phyloP scores from a whole-genome alignment of 2,329 filamentous ascomycete species.

The Arthrobotrys megalospora region DNA sequence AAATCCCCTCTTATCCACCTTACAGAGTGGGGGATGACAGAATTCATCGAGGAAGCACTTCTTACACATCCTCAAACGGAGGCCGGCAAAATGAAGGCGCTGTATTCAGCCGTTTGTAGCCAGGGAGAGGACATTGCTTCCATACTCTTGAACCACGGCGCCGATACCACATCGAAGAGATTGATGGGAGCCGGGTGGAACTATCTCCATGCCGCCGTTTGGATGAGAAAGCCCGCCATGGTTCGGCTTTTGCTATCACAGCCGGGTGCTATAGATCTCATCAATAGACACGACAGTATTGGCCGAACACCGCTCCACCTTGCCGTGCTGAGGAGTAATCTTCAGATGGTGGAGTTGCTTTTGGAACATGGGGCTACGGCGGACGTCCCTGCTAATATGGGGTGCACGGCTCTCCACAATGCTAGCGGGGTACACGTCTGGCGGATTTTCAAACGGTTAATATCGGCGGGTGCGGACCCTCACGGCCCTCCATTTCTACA shows the following conservation, averaged over 20 bases:
- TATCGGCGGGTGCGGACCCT: constrained; percentile 27
- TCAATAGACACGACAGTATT: background rate
- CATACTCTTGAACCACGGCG: constrained; percentile 7
- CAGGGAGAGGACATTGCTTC: background rate
- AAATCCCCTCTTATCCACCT: constrained; percentile 5
- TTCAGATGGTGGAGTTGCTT: constrained; percentile 5
- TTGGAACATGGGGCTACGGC: constrained; percentile 2
- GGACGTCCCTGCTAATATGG: constrained; percentile 24
- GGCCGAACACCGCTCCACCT: constrained; percentile 32
- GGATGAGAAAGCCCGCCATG: background rate
- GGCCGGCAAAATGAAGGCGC: background rate
- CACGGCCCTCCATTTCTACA: constrained; percentile 20
- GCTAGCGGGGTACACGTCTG: background rate
- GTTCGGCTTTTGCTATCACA: background rate
- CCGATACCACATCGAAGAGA: background rate
- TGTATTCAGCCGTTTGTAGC: background rate
- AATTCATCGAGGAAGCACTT: constrained; percentile 14
- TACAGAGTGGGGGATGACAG: background rate
- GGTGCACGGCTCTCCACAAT: constrained; percentile 35
- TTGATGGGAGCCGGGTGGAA: background rate
- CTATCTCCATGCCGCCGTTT: background rate
- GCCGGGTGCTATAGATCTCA: background rate
- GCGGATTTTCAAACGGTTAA: background rate
- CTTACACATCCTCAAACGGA: background rate
- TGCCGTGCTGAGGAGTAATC: background rate